Base-by-base conservation (phyloP, 495 filamentous ascomycete genomes). In the Penicillium angulare region DNA sequence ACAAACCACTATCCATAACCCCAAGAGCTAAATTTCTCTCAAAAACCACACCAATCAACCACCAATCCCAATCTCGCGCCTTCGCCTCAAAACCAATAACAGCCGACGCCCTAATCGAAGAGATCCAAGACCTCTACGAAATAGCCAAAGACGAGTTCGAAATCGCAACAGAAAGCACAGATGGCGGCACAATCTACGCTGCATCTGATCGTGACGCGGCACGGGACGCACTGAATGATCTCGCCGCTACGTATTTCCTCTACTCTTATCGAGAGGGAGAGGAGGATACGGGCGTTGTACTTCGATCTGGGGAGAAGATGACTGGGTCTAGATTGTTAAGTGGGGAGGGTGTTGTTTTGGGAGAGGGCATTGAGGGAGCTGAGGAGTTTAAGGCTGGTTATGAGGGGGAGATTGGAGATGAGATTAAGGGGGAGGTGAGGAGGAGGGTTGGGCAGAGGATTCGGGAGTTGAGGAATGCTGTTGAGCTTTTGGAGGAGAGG, bases 61-160 rank as follows among this genome's bases (percentile, higher is more conserved):
- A 27, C 18, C 18, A 47, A 13, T 17, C 10, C 17, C 12, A 12
- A 7, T 33, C 40, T 17, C 22, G 60, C 27, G 43, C 33, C 43
- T 27, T 39, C 15, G 36, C 51, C 12, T 32, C 50, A 13, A 59
- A 24, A 64, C 61, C 49, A 7, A 27, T 49, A 35, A 57, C 65
- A 46, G 65, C 61, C 2, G 73, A 76, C 49, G 44, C 63, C 4
- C 55, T 76, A n/a, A 67, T 74, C 50, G 68, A 73, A 24, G 71
- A 75, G 39, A 18, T 76, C 4, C 68, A 74, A 53, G 71, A 74
- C 34, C 58, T 73, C 49, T 75, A 71, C 54, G 68, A 75, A 57
- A 58, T 62, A 15, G 67, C 73, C 5, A 75, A 68, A 63, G 73
- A 76, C 55, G 73, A 76, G 57, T 69, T 76, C 50, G 73, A 76